These are phyloP conservation scores for Talinum fruticosum DNA, from an alignment of 148 eudicot species.

Conservation along the genomic window DNA sequence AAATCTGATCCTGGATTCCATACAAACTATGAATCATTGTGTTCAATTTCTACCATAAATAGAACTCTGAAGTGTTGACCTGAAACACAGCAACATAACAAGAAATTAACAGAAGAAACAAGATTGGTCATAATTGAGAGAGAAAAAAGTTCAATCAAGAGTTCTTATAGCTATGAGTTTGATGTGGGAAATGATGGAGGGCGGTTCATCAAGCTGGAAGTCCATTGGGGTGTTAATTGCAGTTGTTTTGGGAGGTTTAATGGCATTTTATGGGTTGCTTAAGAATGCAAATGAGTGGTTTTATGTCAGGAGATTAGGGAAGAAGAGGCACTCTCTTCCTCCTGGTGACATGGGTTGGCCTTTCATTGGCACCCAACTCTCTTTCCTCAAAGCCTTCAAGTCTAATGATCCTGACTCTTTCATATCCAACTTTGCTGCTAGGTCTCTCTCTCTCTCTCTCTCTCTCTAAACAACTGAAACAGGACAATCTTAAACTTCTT, in stretches of 20 bases:
- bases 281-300: slow-evolving; percentile 42
- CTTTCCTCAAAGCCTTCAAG: slow-evolving; percentile 46
- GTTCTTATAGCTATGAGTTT: not conserved
- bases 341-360: slow-evolving; percentile 61
- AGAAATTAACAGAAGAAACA: not conserved
- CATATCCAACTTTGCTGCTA: slow-evolving; percentile 34
- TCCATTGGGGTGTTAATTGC: slow-evolving; percentile 3
- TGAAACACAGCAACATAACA: not conserved
- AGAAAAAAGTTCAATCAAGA: slow-evolving; percentile 1
- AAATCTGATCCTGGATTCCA: not conserved
- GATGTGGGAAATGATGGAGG: slow-evolving; percentile 31
- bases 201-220: slow-evolving; percentile 13
- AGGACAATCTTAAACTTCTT: too few species aligned
- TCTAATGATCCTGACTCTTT: slow-evolving; percentile 42
- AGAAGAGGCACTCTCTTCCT: slow-evolving; percentile 29
- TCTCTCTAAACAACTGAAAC: too few species aligned
- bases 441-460: slow-evolving; percentile 19
- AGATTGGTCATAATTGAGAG: slow-evolving; percentile 31
- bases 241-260: slow-evolving; percentile 22
- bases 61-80: slow-evolving; percentile 39
- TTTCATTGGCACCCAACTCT: slow-evolving; percentile 39
- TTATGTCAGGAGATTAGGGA: slow-evolving; percentile 33
- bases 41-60: slow-evolving; percentile 37
- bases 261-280: slow-evolving; percentile 18
- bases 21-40: slow-evolving; percentile 26